phyloP scores from a whole-genome alignment of 2,329 filamentous ascomycete genomes.

The Xylaria sp. region DNA sequence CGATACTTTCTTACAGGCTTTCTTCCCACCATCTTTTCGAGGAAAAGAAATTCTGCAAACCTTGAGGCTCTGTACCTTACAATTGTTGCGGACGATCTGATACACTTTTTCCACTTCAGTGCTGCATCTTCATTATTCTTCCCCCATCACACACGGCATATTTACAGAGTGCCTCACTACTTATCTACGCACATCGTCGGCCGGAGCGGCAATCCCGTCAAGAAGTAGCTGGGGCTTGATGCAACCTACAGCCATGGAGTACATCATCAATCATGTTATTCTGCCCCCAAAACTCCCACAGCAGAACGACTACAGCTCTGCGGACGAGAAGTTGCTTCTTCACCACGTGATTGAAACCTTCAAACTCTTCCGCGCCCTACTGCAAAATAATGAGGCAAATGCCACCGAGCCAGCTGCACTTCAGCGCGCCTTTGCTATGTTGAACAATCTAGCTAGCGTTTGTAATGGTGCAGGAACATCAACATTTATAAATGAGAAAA shows the following conservation, averaged over 20 bases:
- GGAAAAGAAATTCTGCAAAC: no score
- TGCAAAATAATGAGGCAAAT: not conserved
- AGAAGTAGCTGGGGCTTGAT: not conserved
- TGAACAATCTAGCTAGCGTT: not conserved
- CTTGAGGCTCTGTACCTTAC: no score
- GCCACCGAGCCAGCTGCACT: not conserved
- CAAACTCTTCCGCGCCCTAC: not conserved
- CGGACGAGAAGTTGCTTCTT: conserved; percentile 22
- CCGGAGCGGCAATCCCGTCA: not conserved
- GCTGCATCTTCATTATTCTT: no score
- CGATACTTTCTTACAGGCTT: no score
- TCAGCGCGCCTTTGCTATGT: not conserved
- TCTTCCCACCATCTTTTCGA: no score
- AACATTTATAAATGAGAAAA: not conserved
- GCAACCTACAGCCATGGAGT: not conserved
- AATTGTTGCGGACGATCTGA: no score
- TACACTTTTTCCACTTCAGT: no score
- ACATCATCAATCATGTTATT: conserved; percentile 32
- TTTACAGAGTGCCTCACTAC: not conserved
- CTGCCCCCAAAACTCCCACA: conserved; percentile 31
- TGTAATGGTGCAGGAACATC: not conserved
- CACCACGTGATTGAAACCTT: not conserved
- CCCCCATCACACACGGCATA: no score
- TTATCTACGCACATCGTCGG: not conserved
- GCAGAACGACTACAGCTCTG: conserved; percentile 16